A percentile compares a stretch with the other conserved stretches of the same genome.
Evolutionary conservation across 805 yeast species (phyloP).

Genomic region (Teunomyces kruisii): DNA sequence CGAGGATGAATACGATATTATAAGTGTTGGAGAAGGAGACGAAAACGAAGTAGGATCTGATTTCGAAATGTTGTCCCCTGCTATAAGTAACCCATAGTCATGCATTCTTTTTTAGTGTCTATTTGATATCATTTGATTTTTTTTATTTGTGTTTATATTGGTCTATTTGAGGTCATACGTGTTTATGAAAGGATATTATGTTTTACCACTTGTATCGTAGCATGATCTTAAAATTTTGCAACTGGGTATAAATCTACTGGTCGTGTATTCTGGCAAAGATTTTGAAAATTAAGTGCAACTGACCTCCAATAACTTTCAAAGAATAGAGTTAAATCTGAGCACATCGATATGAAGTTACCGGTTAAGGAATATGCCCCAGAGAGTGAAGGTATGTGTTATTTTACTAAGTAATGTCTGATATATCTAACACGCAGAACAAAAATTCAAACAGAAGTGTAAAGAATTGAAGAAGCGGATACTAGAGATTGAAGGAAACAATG

Average conservation of each 20-base stretch:
- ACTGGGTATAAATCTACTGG: not conserved
- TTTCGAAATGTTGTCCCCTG: conserved; percentile 31
- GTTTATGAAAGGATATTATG: not conserved
- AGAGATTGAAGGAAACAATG: conserved; percentile 77
- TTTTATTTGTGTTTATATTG: not conserved
- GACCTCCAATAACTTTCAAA: not conserved
- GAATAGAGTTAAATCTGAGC: too few relatives aligned
- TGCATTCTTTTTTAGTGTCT: not conserved
- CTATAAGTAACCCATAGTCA: conserved; percentile 2
- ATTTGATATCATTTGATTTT: too few relatives aligned
- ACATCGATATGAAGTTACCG: conserved; percentile 1
- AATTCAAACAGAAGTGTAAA: conserved; percentile 63
- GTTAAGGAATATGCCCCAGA: conserved; percentile 33
- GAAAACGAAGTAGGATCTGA: conserved; percentile 30
- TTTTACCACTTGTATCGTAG: too few relatives aligned
- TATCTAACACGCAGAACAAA: conserved; percentile 26
- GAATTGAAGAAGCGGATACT: conserved; percentile 67
- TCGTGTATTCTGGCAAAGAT: conserved; percentile 5
- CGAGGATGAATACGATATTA: conserved; percentile 33
- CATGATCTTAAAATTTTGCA: not conserved
- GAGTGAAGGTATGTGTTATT: conserved; percentile 38
- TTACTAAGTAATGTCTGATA: not conserved
- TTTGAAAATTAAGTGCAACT: not conserved
- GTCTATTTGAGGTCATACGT: not conserved
- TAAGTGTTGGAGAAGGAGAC: conserved; percentile 32